Base-by-base conservation (phyloP, 2,329 filamentous ascomycete species). In the Clonostachys rhizophaga region DNA sequence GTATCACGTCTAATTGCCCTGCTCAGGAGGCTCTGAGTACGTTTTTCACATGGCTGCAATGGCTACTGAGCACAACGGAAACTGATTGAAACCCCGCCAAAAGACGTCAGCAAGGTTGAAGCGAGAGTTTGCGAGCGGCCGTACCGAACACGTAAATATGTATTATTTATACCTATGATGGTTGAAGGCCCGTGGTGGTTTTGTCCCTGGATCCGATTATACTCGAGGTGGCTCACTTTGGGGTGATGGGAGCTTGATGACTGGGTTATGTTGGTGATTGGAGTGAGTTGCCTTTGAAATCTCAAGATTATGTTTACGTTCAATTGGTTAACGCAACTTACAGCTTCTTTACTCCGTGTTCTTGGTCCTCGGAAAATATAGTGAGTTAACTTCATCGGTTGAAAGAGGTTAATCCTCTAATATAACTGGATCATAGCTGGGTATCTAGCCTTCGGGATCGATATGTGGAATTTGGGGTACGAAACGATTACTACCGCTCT, bases 191-290 rank as follows among this genome's bases (percentile, higher is more conserved):
- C 64, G 34, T 68, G 66, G 0, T 54, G 65, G 18, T 6, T 65
- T 3, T 61, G 56, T 35, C 59, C 69, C 5, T 55, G 62, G 34
- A 43, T 71, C n/a, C 60, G 70, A n/a, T 47, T 72, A 5, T 70
- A 61, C 42, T 60, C 59, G 14, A 56, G 69, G 11, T 66, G 64
- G 63, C 56, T 49, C 34, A 62, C 58, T 5, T 50, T 57, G 6
- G 52, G 57, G 5, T 49, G 55, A 6, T 60, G 65, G 18, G 64
- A 62, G 24, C n/a, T 61, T 5, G 69, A 73, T 43, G 70, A 73
- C 50, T 70, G 65, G 51, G 53, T 70, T 16, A 65, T 70, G 57
- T 50, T 66, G 6, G 51, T 55, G 5, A 16, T 10, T 8, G 1
- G 63, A 59, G 46, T 59, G 24, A 30, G 24, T 30, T 2, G 4